These are phyloP conservation scores for Monosporascus sp. DNA, from an alignment of 2,329 filamentous ascomycete species.

Conservation along the genomic window DNA sequence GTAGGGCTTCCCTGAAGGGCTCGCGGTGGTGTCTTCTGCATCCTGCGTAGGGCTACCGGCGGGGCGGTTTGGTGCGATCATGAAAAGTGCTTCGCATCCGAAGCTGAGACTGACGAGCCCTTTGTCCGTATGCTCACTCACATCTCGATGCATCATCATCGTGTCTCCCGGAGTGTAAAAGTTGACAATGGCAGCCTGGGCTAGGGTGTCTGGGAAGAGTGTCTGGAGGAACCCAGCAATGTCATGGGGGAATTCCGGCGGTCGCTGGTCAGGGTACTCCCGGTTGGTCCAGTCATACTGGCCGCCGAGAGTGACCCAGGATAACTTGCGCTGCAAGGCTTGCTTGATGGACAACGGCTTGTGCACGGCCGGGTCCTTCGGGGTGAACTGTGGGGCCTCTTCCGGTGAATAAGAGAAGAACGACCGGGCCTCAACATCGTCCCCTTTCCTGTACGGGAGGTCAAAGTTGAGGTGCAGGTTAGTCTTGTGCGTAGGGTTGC, in stretches of 20 bases:
- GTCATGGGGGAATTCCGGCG: conserved; percentile 70
- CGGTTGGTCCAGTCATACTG: conserved; percentile 96
- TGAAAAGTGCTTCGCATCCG: conserved; percentile 85
- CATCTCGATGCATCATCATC: conserved; percentile 87
- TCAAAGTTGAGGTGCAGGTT: conserved; percentile 85
- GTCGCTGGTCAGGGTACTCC: conserved; percentile 62
- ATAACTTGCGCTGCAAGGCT: conserved; percentile 72
- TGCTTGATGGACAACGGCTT: conserved; percentile 64
- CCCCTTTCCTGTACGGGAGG: conserved; percentile 49
- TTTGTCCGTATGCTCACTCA: conserved; percentile 75
- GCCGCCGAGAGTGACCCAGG: conserved; percentile 91
- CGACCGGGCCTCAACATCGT: conserved; percentile 29
- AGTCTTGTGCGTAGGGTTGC: conserved; percentile 69
- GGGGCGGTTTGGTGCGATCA: conserved; percentile 62
- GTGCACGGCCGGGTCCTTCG: conserved; percentile 70
- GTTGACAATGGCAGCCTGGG: conserved; percentile 91
- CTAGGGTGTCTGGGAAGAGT: conserved; percentile 70
- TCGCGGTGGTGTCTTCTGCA: conserved; percentile 11
- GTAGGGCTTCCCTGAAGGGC: conserved; percentile 37
- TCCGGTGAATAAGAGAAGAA: conserved; percentile 50
- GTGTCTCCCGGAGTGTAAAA: conserved; percentile 88
- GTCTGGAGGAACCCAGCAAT: conserved; percentile 60
- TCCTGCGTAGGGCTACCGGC: conserved; percentile 15
- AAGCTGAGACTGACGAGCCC: conserved; percentile 82
- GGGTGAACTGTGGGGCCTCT: conserved; percentile 50